Evolutionary conservation across 106 monocot genomes (phyloP).

Genomic region (Allium cepa): DNA sequence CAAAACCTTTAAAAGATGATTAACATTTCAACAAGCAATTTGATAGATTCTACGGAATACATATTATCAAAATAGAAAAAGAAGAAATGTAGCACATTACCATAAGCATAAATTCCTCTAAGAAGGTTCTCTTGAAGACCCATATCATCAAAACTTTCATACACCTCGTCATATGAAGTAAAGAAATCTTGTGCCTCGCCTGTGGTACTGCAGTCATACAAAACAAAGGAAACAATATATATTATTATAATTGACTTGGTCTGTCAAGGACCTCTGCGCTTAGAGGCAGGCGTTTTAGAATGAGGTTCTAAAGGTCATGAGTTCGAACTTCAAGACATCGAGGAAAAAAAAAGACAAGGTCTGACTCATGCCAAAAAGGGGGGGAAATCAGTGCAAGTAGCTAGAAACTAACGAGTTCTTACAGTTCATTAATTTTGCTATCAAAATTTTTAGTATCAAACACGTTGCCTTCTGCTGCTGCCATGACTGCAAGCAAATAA

Average conservation of each 20-base stretch:
- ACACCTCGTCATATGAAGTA: constrained; percentile 22
- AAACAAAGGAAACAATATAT: not conserved
- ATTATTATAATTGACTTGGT: no score
- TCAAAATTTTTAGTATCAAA: constrained; percentile 16
- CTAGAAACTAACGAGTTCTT: not conserved
- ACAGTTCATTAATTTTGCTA: constrained; percentile 20
- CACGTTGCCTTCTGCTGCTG: constrained; percentile 10
- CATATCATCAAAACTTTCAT: constrained; percentile 27
- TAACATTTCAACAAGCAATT: no score
- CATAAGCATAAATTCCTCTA: constrained; percentile 35
- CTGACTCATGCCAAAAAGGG: not conserved
- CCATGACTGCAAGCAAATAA: constrained; percentile 14
- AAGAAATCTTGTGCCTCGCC: constrained; percentile 21
- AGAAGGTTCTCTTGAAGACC: constrained; percentile 31
- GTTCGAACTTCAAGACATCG: no score
- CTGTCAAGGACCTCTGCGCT: no score
- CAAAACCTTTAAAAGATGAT: constrained; percentile 14
- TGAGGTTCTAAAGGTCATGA: no score
- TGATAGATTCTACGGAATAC: no score
- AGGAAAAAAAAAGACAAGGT: not conserved
- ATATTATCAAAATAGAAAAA: not conserved
- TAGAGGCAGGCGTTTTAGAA: no score
- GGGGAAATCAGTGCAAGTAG: not conserved
- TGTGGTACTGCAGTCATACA: constrained; percentile 1
- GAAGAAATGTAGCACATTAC: not conserved